Percentiles rank a stretch among this genome's conserved stretches.
Evolutionary conservation across 345 rosid genomes (phyloP).

Genomic region (Theobroma cacao): DNA sequence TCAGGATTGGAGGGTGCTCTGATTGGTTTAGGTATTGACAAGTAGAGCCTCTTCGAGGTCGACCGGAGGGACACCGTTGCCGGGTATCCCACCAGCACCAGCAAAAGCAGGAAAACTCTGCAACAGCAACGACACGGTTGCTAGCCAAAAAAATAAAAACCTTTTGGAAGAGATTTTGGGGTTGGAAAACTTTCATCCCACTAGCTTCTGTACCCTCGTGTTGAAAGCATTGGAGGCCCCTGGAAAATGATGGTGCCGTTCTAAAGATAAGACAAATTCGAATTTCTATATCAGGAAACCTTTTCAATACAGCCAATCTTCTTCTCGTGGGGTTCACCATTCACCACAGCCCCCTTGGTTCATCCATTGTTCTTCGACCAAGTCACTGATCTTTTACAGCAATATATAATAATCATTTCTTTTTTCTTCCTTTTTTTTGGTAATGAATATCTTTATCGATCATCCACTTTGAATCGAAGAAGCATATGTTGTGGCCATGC

Average conservation of each 20-base stretch:
- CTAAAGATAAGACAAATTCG: slow-evolving; percentile 29
- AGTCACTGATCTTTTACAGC: not conserved
- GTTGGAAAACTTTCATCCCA: slow-evolving; percentile 26
- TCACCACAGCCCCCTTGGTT: slow-evolving; percentile 18
- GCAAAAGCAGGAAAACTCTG: slow-evolving; percentile 13
- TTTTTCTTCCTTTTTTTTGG: not conserved
- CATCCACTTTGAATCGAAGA: not conserved
- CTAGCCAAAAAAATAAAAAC: slow-evolving; percentile 16
- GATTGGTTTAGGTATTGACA: slow-evolving; percentile 14
- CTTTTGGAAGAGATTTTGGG: slow-evolving; percentile 19
- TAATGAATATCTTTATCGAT: not conserved
- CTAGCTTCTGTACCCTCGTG: slow-evolving; percentile 35
- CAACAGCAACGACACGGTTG: slow-evolving; percentile 20
- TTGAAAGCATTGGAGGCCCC: slow-evolving; percentile 24
- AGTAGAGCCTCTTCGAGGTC: slow-evolving; percentile 19
- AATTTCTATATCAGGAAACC: slow-evolving; percentile 34
- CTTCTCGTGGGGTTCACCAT: slow-evolving; percentile 9
- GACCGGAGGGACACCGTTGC: slow-evolving; percentile 31
- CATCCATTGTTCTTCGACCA: slow-evolving; percentile 10
- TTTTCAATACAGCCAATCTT: not conserved
- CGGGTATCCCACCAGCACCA: slow-evolving; percentile 34
- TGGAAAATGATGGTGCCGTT: slow-evolving; percentile 35
- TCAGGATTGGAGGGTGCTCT: slow-evolving; percentile 20
- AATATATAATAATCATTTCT: not conserved
- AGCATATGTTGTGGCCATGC: not conserved